These are phyloP conservation scores for Gracilaria vermiculophylla DNA, from an alignment of 23 red algal genomes.

Conservation along the genomic window DNA sequence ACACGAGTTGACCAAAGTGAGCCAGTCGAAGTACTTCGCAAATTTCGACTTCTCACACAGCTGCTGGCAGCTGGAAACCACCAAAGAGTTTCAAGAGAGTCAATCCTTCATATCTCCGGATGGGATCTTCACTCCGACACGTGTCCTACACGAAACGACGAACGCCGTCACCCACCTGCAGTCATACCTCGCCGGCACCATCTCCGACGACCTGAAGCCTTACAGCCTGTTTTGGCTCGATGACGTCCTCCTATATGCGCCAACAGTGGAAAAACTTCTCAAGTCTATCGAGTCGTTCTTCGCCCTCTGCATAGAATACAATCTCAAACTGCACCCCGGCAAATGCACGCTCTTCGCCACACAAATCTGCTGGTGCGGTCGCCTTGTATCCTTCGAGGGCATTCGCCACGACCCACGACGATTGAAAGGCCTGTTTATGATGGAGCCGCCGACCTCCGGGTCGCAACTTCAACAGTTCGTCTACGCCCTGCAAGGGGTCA, in stretches of 20 bases:
- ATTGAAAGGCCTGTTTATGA: not conserved
- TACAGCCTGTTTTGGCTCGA: slow-evolving; percentile 26
- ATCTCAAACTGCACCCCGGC: slow-evolving; percentile 40
- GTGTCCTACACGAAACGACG: slow-evolving; percentile 52
- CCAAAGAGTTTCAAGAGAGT: slow-evolving; percentile 16
- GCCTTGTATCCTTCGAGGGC: slow-evolving; percentile 6
- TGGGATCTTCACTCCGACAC: slow-evolving; percentile 41
- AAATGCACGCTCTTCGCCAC: slow-evolving; percentile 33
- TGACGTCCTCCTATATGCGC: slow-evolving; percentile 9
- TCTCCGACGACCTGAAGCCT: not conserved
- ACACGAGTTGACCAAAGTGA: slow-evolving; percentile 25
- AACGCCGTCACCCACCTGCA: slow-evolving; percentile 50
- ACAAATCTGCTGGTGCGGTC: slow-evolving; percentile 21
- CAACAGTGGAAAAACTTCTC: not conserved
- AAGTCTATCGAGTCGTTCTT: slow-evolving; percentile 3
- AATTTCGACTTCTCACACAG: slow-evolving; percentile 2
- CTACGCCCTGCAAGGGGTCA: slow-evolving; percentile 49
- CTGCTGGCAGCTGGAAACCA: slow-evolving; percentile 10
- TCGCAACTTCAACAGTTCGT: slow-evolving; percentile 39
- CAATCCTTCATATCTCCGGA: slow-evolving; percentile 45
- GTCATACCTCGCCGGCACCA: slow-evolving; percentile 18
- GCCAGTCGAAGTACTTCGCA: slow-evolving; percentile 31
- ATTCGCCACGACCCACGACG: slow-evolving; percentile 4
- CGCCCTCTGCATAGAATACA: not conserved
- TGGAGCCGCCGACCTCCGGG: slow-evolving; percentile 47